Evolutionary conservation across 768 basidiomycete genomes (phyloP).

Genomic region (Daedaleopsis sinensis): DNA sequence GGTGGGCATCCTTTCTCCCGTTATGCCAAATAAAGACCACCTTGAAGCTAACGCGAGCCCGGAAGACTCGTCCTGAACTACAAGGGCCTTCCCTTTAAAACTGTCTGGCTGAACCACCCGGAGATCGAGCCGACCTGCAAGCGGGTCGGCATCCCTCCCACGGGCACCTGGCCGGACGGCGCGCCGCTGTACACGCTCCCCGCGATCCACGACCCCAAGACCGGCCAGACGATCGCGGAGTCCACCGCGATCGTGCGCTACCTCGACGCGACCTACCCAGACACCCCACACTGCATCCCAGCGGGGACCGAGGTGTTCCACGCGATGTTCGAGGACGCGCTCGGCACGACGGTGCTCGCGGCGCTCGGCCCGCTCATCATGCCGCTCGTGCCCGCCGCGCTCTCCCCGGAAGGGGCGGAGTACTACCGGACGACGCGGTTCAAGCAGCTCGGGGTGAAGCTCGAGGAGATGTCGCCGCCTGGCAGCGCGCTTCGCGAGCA

Average conservation of each 20-base stretch:
- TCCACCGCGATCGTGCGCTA: too few species aligned
- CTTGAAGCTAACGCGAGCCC: too few species aligned
- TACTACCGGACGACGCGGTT: too few species aligned
- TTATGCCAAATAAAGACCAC: too few species aligned
- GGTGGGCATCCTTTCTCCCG: conserved; percentile 4
- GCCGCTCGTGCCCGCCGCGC: too few species aligned
- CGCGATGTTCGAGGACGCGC: conserved; percentile 36
- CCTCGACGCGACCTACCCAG: conserved; percentile 48
- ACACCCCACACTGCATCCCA: conserved; percentile 43
- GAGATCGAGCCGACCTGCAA: conserved; percentile 43
- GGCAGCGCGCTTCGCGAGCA: too few species aligned
- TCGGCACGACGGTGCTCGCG: background rate
- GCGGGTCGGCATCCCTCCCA: conserved; percentile 39
- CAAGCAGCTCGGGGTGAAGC: too few species aligned
- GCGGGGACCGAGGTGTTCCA: conserved; percentile 42
- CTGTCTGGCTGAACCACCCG: conserved; percentile 50
- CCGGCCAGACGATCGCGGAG: too few species aligned
- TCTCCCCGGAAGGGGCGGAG: too few species aligned
- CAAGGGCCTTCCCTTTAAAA: conserved; percentile 45
- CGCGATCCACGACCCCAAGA: conserved; percentile 52
- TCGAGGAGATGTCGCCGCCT: too few species aligned
- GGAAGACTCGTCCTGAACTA: conserved; percentile 39
- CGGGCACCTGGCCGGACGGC: conserved; percentile 33
- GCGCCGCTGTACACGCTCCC: conserved; percentile 48
- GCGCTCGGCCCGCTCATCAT: conserved; percentile 9